Evolutionary conservation across 495 filamentous ascomycete species (phyloP), one percentile per base, ranked within the genome.

Genomic region (Jackrogersella minutella): DNA sequence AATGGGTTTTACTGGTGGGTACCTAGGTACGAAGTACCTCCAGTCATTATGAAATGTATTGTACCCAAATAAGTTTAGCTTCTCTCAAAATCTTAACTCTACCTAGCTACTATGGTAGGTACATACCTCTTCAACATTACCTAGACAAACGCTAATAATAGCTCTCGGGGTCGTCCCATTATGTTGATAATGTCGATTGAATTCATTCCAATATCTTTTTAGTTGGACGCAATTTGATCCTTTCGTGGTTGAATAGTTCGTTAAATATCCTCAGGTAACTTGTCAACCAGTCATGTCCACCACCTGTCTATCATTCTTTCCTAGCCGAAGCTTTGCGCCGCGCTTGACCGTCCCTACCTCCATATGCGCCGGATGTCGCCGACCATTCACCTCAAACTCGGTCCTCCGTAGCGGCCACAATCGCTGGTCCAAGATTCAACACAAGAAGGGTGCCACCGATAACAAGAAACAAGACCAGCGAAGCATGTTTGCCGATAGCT

Each of bases 341-440:
- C 65, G 46, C 2, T 43, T 66, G 37, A 53, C 52, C 13, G 34
- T 43, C 13, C 22, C 63, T 44, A 44, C 67, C 17, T 52, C 58
- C 22, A 60, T 80, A 53, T 84, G 82, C 75, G 71, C 77, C 11
- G 70, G 72, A 75, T 85, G 80, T 62, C 72, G 77, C 17, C 76
- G 79, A 17, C 51, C 77, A 51, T 89, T 93, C 72, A 80, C 82
- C 26, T 82, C 82, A 16, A 82, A 81, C 16, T 46, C 84, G 1
- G 26, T 66, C 4, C 64, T 81, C 5, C 76, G 77, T 28, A 90
- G 90, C 41, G 93, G 93, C 31, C 92, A 97, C 77, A 97, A 87
- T 74, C 87, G 90, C 73, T 99, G 95, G 95, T 91, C 92, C 33
- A 95, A 93, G 65, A 97, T 97, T 78, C 90, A 88, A 66, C 96